Evolutionary conservation across 495 filamentous ascomycete genomes (phyloP).

Genomic region (Letharia lupina): DNA sequence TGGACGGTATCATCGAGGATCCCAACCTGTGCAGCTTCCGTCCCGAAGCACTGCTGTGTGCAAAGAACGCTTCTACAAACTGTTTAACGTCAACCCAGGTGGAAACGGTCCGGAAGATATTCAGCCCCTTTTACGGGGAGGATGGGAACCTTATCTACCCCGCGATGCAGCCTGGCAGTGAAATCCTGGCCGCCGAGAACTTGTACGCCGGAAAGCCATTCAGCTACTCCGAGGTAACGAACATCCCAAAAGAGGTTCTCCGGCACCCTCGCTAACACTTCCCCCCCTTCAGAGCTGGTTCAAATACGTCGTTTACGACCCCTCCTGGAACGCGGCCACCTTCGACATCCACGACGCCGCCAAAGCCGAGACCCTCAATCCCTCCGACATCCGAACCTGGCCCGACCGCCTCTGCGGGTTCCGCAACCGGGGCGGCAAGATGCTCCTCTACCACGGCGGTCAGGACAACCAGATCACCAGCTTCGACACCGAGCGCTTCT

Average conservation of each 20-base stretch:
- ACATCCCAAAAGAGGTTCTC: neutral
- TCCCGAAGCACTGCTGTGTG: conserved; percentile 47
- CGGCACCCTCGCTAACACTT: too few relatives aligned
- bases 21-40: conserved; percentile 51
- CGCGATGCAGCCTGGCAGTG: conserved; percentile 40
- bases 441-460: conserved; percentile 44
- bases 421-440: conserved; percentile 38
- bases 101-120: conserved; percentile 44
- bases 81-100: conserved; percentile 54
- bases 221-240: conserved; percentile 27
- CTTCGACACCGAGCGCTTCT: conserved; percentile 38
- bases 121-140: conserved; percentile 43
- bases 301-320: conserved; percentile 48
- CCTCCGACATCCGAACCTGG: conserved; percentile 44
- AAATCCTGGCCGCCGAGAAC: conserved; percentile 28
- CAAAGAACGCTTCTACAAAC: conserved; percentile 26
- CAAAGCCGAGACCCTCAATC: conserved; percentile 35
- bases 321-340: conserved; percentile 39
- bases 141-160: conserved; percentile 51
- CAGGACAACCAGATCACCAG: conserved; percentile 41
- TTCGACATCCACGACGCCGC: conserved; percentile 37
- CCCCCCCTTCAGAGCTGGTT: conserved; percentile 35
- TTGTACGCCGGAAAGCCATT: conserved; percentile 38
- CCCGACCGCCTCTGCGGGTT: conserved; percentile 40
- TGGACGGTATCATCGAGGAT: conserved; percentile 57